These are phyloP conservation scores for Candolleomyces eurysporus DNA, from an alignment of 768 basidiomycete species.

Conservation along the genomic window DNA sequence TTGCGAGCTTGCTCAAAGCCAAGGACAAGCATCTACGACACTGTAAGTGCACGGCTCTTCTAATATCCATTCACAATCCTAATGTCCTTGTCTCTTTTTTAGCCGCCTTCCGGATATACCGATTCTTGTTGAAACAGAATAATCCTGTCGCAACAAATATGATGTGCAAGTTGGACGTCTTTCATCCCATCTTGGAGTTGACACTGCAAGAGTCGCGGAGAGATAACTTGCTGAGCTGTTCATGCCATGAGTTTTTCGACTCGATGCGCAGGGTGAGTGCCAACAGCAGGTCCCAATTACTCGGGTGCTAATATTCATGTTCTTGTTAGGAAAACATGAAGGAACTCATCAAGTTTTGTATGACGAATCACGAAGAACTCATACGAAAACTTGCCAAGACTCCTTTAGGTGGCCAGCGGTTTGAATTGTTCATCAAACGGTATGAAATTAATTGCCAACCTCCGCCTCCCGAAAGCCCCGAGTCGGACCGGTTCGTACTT, in stretches of 20 bases:
- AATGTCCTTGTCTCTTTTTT: constrained; percentile 6
- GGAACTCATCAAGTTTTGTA: constrained; percentile 78
- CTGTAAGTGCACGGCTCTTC: constrained; percentile 50
- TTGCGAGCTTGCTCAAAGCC: constrained; percentile 75
- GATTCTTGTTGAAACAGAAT: constrained; percentile 76
- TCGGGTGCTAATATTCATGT: neutral
- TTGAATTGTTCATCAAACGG: constrained; percentile 68
- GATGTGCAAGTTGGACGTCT: constrained; percentile 80
- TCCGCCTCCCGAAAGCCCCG: constrained; percentile 49
- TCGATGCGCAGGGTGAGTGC: constrained; percentile 77
- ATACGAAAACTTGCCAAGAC: constrained; percentile 64
- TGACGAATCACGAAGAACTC: constrained; percentile 69
- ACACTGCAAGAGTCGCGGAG: constrained; percentile 79
- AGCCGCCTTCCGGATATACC: constrained; percentile 94
- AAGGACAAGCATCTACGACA: constrained; percentile 92
- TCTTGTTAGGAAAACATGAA: constrained; percentile 77
- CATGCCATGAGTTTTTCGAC: constrained; percentile 96
- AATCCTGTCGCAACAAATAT: constrained; percentile 74
- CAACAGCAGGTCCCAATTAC: neutral
- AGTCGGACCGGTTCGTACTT: constrained; percentile 44
- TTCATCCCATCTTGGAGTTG: constrained; percentile 81
- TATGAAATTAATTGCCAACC: constrained; percentile 95
- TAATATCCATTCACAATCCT: neutral
- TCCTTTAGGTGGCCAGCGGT: constrained; percentile 62
- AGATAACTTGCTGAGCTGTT: constrained; percentile 92